phyloP scores from a whole-genome alignment of 352 stramenopile species.

The Phytophthora macrochlamydospora region DNA sequence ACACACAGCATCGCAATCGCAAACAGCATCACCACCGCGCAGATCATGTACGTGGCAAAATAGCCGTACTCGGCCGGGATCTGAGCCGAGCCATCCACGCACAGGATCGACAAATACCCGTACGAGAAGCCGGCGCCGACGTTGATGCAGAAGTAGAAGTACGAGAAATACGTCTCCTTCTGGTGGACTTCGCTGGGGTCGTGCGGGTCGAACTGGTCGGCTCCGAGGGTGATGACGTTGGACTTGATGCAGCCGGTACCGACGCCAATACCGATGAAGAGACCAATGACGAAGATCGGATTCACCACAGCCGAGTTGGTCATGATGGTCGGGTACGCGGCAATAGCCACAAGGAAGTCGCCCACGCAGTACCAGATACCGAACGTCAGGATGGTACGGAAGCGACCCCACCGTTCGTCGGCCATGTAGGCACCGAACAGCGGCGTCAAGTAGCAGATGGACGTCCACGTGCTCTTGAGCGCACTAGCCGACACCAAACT shows the following conservation, averaged over 20 bases:
- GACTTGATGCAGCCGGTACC: slow-evolving; percentile 52
- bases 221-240: slow-evolving; percentile 58
- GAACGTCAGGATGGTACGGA: slow-evolving; percentile 54
- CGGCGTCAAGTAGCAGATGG: slow-evolving; percentile 55
- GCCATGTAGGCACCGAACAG: slow-evolving; percentile 59
- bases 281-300: slow-evolving; percentile 49
- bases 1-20: slow-evolving; percentile 36
- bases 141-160: slow-evolving; percentile 83
- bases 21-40: slow-evolving; percentile 37
- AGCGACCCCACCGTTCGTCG: slow-evolving; percentile 57
- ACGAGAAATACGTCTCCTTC: slow-evolving; percentile 73
- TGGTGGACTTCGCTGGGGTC: slow-evolving; percentile 40
- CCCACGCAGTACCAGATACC: slow-evolving; percentile 54
- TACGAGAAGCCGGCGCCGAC: slow-evolving; percentile 67
- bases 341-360: slow-evolving; percentile 52
- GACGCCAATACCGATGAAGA: slow-evolving; percentile 48
- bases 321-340: slow-evolving; percentile 45
- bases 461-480: slow-evolving; percentile 64
- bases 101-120: slow-evolving; percentile 72
- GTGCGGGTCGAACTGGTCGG: slow-evolving; percentile 55
- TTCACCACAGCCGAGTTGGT: slow-evolving; percentile 20
- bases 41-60: slow-evolving; percentile 67
- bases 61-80: slow-evolving; percentile 74
- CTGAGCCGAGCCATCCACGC: slow-evolving; percentile 58
- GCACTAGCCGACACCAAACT: slow-evolving; percentile 44